These are phyloP conservation scores for Aureobasidium sp. DNA, from an alignment of 2,329 filamentous ascomycete genomes.

Conservation along the genomic window DNA sequence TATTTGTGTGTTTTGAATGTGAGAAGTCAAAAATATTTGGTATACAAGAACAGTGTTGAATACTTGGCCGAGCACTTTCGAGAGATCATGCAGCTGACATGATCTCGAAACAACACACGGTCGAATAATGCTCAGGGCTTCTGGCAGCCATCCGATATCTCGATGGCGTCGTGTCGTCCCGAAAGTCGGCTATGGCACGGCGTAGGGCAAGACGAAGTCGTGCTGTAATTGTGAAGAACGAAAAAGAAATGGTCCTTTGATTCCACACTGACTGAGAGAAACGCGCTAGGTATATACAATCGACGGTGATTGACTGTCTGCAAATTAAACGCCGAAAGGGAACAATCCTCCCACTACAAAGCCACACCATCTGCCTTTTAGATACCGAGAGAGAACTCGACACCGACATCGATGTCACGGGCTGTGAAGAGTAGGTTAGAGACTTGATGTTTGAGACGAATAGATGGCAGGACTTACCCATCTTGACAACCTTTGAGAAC, in stretches of 20 bases:
- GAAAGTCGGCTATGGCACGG: neutral
- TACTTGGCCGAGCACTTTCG: neutral
- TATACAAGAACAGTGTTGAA: neutral
- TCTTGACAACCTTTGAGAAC: constrained; percentile 98
- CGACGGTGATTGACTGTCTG: constrained; percentile 15
- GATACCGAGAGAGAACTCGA: constrained; percentile 92
- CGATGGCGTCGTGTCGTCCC: neutral
- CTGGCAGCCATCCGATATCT: neutral
- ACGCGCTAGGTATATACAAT: constrained; percentile 17
- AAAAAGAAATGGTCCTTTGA: constrained; percentile 12
- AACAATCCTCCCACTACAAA: constrained; percentile 12
- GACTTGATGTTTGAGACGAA: constrained; percentile 16
- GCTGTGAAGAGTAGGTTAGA: constrained; percentile 43
- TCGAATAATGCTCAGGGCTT: neutral
- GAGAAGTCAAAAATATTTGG: neutral
- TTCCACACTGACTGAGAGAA: constrained; percentile 13
- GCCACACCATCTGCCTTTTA: constrained; percentile 39
- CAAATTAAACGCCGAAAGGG: constrained; percentile 15
- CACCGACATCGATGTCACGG: constrained; percentile 92
- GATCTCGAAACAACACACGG: neutral
- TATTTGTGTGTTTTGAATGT: neutral
- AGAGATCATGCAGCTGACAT: neutral
- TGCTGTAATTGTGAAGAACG: neutral
- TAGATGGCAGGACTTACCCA: constrained; percentile 55
- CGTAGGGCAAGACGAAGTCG: neutral